Conservation (phyloP, 2,329 filamentous ascomycete genomes). For the Alternaria dauci region DNA sequence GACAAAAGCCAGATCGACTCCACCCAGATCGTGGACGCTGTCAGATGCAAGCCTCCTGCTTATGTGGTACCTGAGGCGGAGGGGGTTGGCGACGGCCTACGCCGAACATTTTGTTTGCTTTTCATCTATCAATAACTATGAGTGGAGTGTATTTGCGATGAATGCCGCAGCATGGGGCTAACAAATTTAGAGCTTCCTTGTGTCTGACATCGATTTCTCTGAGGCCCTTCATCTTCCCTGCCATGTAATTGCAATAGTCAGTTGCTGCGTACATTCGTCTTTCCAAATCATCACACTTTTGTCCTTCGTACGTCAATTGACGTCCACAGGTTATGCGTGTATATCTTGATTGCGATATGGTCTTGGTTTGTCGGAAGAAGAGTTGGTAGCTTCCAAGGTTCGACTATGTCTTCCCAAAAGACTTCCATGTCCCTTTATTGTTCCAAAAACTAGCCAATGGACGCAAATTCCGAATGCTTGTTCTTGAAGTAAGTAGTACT, state of each 20-base stretch:
- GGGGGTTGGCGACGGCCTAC: constrained; percentile 6
- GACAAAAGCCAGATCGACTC: neutral
- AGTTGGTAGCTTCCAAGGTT: neutral
- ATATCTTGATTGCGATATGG: neutral
- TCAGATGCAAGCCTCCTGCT: constrained; percentile 8
- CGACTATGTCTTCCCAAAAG: neutral
- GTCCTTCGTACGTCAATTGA: neutral
- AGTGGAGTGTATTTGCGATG: neutral
- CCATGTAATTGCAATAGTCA: neutral
- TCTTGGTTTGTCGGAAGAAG: neutral
- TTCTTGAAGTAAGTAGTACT: constrained; percentile 37
- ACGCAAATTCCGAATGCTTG: neutral
- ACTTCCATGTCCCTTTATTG: neutral
- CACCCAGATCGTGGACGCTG: constrained; percentile 5
- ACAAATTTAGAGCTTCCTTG: neutral
- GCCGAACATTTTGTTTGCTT: neutral
- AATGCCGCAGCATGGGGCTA: neutral
- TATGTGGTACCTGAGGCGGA: neutral
- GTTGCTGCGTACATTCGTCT: neutral
- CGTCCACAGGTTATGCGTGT: neutral
- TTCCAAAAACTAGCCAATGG: neutral
- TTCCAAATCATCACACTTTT: neutral
- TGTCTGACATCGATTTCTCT: neutral
- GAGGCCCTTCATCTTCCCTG: neutral
- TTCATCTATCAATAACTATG: constrained; percentile 2